Evolutionary conservation across 176 grass and related monocot species (phyloP).

Genomic region (Musa itinerans): DNA sequence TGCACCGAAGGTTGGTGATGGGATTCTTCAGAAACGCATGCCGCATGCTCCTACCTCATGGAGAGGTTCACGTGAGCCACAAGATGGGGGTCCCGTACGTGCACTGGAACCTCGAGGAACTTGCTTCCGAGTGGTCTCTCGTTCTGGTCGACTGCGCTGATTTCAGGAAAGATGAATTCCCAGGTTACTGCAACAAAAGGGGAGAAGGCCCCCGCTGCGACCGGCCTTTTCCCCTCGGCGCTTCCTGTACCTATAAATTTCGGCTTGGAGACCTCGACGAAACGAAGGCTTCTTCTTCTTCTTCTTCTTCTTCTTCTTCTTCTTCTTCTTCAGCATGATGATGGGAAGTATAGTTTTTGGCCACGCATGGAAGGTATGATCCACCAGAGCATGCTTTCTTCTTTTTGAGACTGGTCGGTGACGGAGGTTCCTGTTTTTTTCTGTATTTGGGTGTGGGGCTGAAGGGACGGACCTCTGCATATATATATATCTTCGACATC

Average conservation of each 20-base stretch:
- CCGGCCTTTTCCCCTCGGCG: conserved; percentile 27
- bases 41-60: conserved; percentile 27
- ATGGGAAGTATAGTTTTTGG: too few species aligned
- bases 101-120: conserved; percentile 33
- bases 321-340: too few species aligned
- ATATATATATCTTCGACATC: too few species aligned
- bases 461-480: too few species aligned
- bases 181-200: conserved; percentile 58
- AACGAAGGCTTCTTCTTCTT: background rate
- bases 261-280: background rate
- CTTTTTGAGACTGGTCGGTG: too few species aligned
- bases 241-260: conserved; percentile 43
- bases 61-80: conserved; percentile 64
- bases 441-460: too few species aligned
- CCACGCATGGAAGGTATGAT: too few species aligned
- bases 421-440: too few species aligned
- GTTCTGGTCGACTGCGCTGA: background rate
- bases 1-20: conserved; percentile 29
- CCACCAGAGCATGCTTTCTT: too few species aligned
- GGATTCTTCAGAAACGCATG: conserved; percentile 31
- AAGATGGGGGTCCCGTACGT: conserved; percentile 26
- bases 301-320: too few species aligned
- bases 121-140: conserved; percentile 32
- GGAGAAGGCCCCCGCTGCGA: conserved; percentile 36
- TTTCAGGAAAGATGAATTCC: conserved; percentile 44